Base-by-base conservation (phyloP, 2,329 filamentous ascomycete genomes). In the Teratosphaeria gauchensis region DNA sequence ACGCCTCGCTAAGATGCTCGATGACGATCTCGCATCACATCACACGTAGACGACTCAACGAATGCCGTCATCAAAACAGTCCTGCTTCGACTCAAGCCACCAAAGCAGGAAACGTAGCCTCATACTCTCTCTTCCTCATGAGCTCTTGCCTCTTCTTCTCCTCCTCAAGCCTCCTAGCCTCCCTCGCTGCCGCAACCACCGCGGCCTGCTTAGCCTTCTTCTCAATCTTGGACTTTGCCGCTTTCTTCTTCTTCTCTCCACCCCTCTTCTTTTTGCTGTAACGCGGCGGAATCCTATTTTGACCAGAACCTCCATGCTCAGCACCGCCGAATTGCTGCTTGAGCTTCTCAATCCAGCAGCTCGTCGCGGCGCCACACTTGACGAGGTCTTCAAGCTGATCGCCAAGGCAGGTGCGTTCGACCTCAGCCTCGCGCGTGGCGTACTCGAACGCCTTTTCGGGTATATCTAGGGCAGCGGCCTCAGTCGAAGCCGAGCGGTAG, bases 401-500 rank as follows among this genome's bases (percentile, higher is more conserved):
- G n/a, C 68, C 67, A 4, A 68, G 60, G 51, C 68, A 64, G 54
- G 64, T 65, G 35, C 54, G 57, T 59, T 72, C 68, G 9, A 72
- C 60, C n/a, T 68, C 65, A 4, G 61, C 54, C 51, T 68, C 69
- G 19, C 63, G 63, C 21, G 54, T 19, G 1, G 64, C 65, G 60
- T 61, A 67, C 16, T 59, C 58, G 35, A 62, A 53, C 24, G 66
- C 66, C 52, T 62, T 60, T 11, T 62, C 58, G 14, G 51, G 61
- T 38, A 56, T 51, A 11, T 55, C 58, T 19, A 59, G n/a, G 4
- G 53, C 48, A 33, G 66, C 53, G 28, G 60, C 59, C 46, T 65
- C 61, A 21, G 58, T 59, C 4, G 65, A 63, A 7, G 65, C 64
- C 6, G 63, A 52, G 28, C 63, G 66, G 48, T 67, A 67, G 16